Percentiles rank a stretch among this genome's conserved stretches.
phyloP scores from a whole-genome alignment of 164 flowering plant genomes.

The Aristolochia contorta region DNA sequence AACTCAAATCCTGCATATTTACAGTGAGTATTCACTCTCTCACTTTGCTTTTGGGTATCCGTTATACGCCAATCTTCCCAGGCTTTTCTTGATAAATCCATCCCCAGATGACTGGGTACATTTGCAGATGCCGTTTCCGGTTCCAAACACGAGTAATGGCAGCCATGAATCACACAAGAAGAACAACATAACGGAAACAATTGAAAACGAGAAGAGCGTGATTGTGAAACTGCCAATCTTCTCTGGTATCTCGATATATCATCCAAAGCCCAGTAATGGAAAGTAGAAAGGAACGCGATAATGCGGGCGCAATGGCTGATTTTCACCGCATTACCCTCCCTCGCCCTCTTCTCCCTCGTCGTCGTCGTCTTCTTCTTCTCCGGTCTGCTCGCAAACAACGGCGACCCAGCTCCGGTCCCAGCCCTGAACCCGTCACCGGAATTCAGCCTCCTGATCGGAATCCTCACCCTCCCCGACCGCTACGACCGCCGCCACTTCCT shows the following conservation, averaged over 20 bases:
- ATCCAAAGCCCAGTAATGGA: background rate
- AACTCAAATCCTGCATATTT: no score
- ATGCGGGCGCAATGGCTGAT: constrained; percentile 4
- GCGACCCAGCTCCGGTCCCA: background rate
- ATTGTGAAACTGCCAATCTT: constrained; percentile 4
- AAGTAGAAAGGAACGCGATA: background rate
- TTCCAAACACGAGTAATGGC: background rate
- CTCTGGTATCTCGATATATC: no score
- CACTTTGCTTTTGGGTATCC: no score
- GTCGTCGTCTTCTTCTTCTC: constrained; percentile 16
- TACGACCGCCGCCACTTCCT: constrained; percentile 58
- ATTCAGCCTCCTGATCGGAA: constrained; percentile 48
- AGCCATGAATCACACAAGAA: background rate
- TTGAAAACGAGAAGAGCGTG: background rate
- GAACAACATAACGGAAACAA: background rate
- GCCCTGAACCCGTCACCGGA: background rate
- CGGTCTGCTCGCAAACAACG: constrained; percentile 5
- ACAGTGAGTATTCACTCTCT: no score
- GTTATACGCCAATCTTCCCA: no score
- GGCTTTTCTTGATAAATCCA: no score
- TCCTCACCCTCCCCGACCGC: constrained; percentile 39
- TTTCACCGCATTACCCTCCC: constrained; percentile 15
- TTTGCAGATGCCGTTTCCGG: background rate
- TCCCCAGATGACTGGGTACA: background rate
- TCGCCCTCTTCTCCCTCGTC: constrained; percentile 18